Conservation (phyloP, 2,329 filamentous ascomycete species). For the Fusarium sp. region DNA sequence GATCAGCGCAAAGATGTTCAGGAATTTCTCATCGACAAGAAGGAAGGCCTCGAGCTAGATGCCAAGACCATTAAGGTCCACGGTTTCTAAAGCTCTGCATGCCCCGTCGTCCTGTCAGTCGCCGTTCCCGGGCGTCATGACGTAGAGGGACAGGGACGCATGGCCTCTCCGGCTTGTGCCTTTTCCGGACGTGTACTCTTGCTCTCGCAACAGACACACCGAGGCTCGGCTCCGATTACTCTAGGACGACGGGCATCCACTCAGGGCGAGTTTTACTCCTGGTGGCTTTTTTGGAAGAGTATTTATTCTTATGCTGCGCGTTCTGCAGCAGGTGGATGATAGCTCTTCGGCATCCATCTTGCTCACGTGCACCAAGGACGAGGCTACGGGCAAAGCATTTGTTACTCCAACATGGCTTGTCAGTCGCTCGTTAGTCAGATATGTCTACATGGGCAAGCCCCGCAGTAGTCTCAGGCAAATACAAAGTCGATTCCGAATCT, state of each 20-base stretch:
- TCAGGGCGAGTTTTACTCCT: slow-evolving; percentile 39
- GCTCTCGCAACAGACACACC: slow-evolving; percentile 38
- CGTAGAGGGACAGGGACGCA: slow-evolving; percentile 45
- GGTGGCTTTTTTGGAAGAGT: slow-evolving; percentile 42
- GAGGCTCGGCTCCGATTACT: slow-evolving; percentile 46
- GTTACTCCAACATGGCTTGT: slow-evolving; percentile 43
- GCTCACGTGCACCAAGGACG: slow-evolving; percentile 38
- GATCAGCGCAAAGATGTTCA: slow-evolving; percentile 99
- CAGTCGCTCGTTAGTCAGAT: slow-evolving; percentile 46
- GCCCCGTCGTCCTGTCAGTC: slow-evolving; percentile 51
- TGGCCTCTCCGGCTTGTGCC: slow-evolving; percentile 43
- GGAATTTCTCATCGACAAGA: slow-evolving; percentile 96
- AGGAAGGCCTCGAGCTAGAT: slow-evolving; percentile 92
- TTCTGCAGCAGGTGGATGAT: slow-evolving; percentile 17
- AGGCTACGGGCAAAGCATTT: slow-evolving; percentile 45
- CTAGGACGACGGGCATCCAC: slow-evolving; percentile 45
- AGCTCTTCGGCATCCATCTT: slow-evolving; percentile 19
- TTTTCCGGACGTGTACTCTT: slow-evolving; percentile 41
- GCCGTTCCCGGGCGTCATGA: slow-evolving; percentile 44
- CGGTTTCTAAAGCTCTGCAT: slow-evolving; percentile 57
- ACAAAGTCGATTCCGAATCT: slow-evolving; percentile 39
- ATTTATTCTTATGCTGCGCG: slow-evolving; percentile 37
- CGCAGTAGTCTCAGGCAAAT: slow-evolving; percentile 48
- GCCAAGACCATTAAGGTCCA: slow-evolving; percentile 94
- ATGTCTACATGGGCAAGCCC: slow-evolving; percentile 42